Evolutionary conservation across 345 rosid genomes (phyloP).

Genomic region (rapeseed (Brassica napus)): Da-Ae NC_063447.1:60932501-60933000

Average conservation of each 20-base stretch:
- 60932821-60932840: slow-evolving; percentile 39
- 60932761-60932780: not conserved
- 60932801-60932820: slow-evolving; percentile 28
- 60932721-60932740: too few species aligned
- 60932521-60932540: slow-evolving; percentile 47
- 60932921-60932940: slow-evolving; percentile 44
- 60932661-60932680: too few species aligned
- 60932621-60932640: too few species aligned
- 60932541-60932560: slow-evolving; percentile 54
- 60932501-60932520: slow-evolving; percentile 88
- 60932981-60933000: slow-evolving; percentile 51
- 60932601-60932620: too few species aligned
- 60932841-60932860: slow-evolving; percentile 28
- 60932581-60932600: not conserved
- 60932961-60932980: slow-evolving; percentile 49
- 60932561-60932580: slow-evolving; percentile 56
- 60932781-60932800: not conserved
- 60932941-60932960: slow-evolving; percentile 52
- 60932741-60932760: too few species aligned
- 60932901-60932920: slow-evolving; percentile 42
- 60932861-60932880: slow-evolving; percentile 54
- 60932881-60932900: slow-evolving; percentile 60
- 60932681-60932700: too few species aligned
- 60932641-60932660: too few species aligned
- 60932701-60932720: too few species aligned